Conservation (phyloP, 768 basidiomycete genomes). For the Lactarius indigo region DNA sequence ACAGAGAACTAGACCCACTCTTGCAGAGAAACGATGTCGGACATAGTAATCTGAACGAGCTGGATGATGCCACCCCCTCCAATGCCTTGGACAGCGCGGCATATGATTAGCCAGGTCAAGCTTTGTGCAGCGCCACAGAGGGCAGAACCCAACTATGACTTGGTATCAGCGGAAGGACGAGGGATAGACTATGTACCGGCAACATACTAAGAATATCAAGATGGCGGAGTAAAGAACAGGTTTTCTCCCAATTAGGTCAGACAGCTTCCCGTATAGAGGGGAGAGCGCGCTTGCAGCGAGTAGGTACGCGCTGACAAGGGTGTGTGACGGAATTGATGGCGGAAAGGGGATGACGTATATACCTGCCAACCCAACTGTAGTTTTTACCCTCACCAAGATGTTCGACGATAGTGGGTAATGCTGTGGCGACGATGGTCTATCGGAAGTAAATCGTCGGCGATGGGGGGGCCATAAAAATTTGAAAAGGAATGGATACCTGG, state of each 20-base stretch:
- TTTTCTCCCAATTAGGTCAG: conserved; percentile 64
- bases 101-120: conserved; percentile 74
- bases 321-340: neutral
- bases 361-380: conserved; percentile 51
- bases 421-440: conserved; percentile 48
- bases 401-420: conserved; percentile 47
- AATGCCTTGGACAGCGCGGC: conserved; percentile 77
- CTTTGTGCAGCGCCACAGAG: conserved; percentile 78
- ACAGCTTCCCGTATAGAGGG: conserved; percentile 76
- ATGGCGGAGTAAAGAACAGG: conserved; percentile 67
- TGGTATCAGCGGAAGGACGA: neutral
- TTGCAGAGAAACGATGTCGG: conserved; percentile 78
- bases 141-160: conserved; percentile 63
- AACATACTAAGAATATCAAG: conserved; percentile 58
- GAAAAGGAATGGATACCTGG: conserved; percentile 33
- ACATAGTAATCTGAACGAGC: conserved; percentile 71
- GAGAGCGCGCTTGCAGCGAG: conserved; percentile 63
- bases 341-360: conserved; percentile 9
- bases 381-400: conserved; percentile 43
- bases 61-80: conserved; percentile 81
- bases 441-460: neutral
- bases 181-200: too few species aligned
- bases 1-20: conserved; percentile 45
- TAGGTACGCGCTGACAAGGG: conserved; percentile 59
- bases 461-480: too few species aligned